phyloP scores from a whole-genome alignment of 768 basidiomycete genomes.

The Hericium coralloides region DNA sequence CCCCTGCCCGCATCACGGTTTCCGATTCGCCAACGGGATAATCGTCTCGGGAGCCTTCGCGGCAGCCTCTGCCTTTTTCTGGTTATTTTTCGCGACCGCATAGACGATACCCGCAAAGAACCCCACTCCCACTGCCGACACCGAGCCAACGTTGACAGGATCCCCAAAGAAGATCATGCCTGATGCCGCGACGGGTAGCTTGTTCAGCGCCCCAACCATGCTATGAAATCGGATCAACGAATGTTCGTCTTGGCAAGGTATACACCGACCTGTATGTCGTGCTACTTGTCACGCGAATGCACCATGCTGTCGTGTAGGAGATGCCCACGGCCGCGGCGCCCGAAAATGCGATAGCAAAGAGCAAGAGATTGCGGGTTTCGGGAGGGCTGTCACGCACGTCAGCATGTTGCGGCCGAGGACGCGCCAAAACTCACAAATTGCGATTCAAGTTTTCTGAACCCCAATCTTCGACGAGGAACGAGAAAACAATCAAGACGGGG shows the following conservation, averaged over 20 bases:
- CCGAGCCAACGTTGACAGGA: conserved; percentile 76
- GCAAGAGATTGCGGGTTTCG: conserved; percentile 66
- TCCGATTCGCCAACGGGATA: conserved; percentile 56
- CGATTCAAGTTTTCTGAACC: conserved; percentile 58
- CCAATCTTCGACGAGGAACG: conserved; percentile 87
- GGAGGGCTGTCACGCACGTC: conserved; percentile 49
- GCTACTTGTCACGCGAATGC: conserved; percentile 89
- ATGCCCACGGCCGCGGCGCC: conserved; percentile 98
- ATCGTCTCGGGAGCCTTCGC: conserved; percentile 36
- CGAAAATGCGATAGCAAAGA: conserved; percentile 89
- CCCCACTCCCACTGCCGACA: conserved; percentile 79
- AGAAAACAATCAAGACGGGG: conserved; percentile 78
- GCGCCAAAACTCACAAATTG: conserved; percentile 71
- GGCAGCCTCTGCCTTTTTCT: conserved; percentile 66
- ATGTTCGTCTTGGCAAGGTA: background rate
- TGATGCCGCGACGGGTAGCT: conserved; percentile 96
- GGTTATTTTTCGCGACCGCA: conserved; percentile 90
- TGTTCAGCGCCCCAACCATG: conserved; percentile 97
- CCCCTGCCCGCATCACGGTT: conserved; percentile 17
- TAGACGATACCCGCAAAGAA: conserved; percentile 91
- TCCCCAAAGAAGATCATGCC: conserved; percentile 98
- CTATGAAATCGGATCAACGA: conserved; percentile 26
- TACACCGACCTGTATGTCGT: conserved; percentile 89
- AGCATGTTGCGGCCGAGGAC: background rate
- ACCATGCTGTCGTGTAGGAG: conserved; percentile 98